phyloP scores from a whole-genome alignment of 345 rosid species.

The Microthlaspi erraticum region DNA sequence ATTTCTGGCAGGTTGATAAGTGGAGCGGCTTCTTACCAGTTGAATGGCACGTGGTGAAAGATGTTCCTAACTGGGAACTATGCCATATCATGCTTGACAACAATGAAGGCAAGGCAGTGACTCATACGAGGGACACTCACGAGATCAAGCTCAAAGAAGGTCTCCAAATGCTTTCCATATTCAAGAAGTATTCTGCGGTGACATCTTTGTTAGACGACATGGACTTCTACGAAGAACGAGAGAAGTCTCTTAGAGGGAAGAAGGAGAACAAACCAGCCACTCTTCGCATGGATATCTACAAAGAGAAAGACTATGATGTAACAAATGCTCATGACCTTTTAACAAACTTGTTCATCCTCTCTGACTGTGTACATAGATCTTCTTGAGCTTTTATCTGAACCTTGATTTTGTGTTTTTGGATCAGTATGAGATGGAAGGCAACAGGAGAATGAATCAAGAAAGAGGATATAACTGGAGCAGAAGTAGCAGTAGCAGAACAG shows the following conservation, averaged over 20 bases:
- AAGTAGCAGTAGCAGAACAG: slow-evolving; percentile 37
- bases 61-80: slow-evolving; percentile 68
- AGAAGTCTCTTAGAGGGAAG: slow-evolving; percentile 51
- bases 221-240: slow-evolving; percentile 67
- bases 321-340: slow-evolving; percentile 23
- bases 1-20: slow-evolving; percentile 82
- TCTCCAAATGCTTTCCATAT: slow-evolving; percentile 68
- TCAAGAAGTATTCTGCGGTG: slow-evolving; percentile 55
- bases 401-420: slow-evolving; percentile 18
- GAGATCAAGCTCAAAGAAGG: slow-evolving; percentile 76
- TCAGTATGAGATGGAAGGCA: slow-evolving; percentile 35
- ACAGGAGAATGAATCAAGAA: slow-evolving; percentile 47
- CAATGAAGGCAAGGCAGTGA: slow-evolving; percentile 68
- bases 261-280: slow-evolving; percentile 54
- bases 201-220: slow-evolving; percentile 71
- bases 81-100: slow-evolving; percentile 70
- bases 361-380: no score
- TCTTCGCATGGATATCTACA: slow-evolving; percentile 47
- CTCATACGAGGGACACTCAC: slow-evolving; percentile 79
- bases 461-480: slow-evolving; percentile 35
- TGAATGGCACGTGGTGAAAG: slow-evolving; percentile 78
- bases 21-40: slow-evolving; percentile 85
- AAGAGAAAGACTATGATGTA: slow-evolving; percentile 55
- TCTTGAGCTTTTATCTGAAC: background rate
- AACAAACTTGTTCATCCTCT: slow-evolving; percentile 29